Base-by-base conservation (phyloP, 306 rosid genomes). In the Quercus alba region DNA sequence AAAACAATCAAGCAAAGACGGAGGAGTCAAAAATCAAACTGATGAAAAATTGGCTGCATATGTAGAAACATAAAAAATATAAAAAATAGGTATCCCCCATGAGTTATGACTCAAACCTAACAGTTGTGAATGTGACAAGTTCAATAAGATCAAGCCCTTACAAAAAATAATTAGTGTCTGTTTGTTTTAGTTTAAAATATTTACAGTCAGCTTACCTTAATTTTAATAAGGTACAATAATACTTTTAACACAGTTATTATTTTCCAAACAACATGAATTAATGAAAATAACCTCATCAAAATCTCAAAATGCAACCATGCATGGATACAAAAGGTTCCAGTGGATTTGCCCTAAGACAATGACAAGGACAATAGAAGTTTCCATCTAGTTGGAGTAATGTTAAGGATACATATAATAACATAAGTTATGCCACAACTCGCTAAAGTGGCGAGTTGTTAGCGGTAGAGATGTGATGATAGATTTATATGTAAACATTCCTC, bases 371-470 rank as follows among this genome's bases (percentile, higher is more conserved):
- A 57, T 25, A 20, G 0, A n/a, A 21, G 28, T 57, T 49, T 3
- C 5, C 17, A 9, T 11, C 54, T 1, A 12, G 5, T 49, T 8
- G 0, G 3, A 41, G 3, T 41, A 41, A 41, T 7, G 0, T 1
- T 41, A 41, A 8, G 46, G 1, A 41, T 3, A 7, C 46, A 6
- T 41, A 2, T 7, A 41, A 7, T 7, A 8, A 0, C 46, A 41
- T 8, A 41, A 41, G 1, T 41, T 41, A 0, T 41, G 2, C 3
- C 11, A 8, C 3, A 41, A 41, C 3, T 41, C 0, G 3, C 3
- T 8, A 8, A 41, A 1, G 0, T 8, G 0, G 0, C 0, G 1
- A 41, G 46, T 8, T 41, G 11, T 38, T 38, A 6, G 2, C 0
- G 1, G 1, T 41, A 41, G 0, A 41, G 1, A 8, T 41, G 1